phyloP scores from a whole-genome alignment of 2,329 filamentous ascomycete genomes.

The Hirsutella minnesotensis region DNA sequence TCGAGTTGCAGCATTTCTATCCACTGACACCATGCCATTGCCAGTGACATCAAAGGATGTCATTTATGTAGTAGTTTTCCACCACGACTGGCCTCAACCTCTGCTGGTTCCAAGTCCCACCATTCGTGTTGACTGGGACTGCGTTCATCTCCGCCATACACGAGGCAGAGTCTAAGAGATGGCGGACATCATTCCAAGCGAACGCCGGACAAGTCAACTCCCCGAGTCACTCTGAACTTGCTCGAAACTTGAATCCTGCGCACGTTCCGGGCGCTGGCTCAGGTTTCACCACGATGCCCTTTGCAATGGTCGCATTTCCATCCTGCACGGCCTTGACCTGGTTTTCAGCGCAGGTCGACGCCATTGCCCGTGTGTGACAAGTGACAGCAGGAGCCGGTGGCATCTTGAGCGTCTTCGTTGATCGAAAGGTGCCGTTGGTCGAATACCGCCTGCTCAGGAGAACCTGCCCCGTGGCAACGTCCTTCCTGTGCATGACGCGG shows the following conservation, averaged over 20 bases:
- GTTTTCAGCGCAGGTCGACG: background rate
- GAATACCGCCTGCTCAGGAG: background rate
- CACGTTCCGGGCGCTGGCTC: background rate
- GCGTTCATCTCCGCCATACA: no score
- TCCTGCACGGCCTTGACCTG: background rate
- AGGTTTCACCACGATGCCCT: background rate
- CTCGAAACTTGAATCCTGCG: background rate
- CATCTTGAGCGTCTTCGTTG: background rate
- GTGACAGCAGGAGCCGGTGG: background rate
- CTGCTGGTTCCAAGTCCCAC: no score
- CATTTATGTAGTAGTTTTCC: no score
- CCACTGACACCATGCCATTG: no score
- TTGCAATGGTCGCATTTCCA: background rate
- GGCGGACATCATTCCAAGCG: no score
- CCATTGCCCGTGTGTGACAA: background rate
- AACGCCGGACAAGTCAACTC: no score
- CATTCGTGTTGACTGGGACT: no score
- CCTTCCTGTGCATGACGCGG: background rate
- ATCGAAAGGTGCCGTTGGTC: background rate
- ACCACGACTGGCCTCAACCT: no score
- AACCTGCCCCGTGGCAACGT: background rate
- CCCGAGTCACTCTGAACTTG: no score
- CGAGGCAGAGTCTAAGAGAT: no score
- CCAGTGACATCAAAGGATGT: no score
- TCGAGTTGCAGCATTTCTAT: no score